Conservation (phyloP, 2,329 filamentous ascomycete species). For the Emergomyces orientalis region DNA sequence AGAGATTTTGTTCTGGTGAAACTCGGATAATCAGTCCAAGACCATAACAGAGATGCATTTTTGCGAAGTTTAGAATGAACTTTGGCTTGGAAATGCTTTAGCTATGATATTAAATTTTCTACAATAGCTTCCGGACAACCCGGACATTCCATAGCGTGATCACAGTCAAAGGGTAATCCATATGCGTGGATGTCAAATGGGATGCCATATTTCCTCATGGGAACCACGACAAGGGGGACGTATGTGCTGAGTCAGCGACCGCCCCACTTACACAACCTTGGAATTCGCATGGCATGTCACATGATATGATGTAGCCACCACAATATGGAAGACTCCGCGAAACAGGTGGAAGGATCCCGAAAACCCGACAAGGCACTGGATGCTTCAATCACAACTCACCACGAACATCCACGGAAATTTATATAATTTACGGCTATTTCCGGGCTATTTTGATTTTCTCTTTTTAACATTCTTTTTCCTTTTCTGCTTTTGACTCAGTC, state of each 20-base stretch:
- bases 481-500: not conserved
- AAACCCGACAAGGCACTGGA: not conserved
- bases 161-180: too few relatives aligned
- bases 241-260: not conserved
- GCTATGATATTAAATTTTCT: not conserved
- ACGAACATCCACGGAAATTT: not conserved
- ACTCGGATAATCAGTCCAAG: not conserved
- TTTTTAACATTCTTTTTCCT: not conserved
- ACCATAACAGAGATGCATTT: not conserved
- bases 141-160: not conserved
- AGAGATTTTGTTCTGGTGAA: not conserved
- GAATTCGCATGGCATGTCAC: not conserved
- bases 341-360: conserved; percentile 3
- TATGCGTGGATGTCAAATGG: too few relatives aligned
- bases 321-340: not conserved
- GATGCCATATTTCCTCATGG: too few relatives aligned
- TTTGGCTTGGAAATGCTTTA: not conserved
- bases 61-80: not conserved
- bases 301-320: conserved; percentile 2
- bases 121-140: not conserved
- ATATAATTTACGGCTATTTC: not conserved
- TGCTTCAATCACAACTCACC: not conserved
- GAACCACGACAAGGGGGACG: too few relatives aligned
- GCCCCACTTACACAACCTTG: not conserved
- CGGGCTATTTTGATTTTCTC: not conserved